Conservation (phyloP, 495 filamentous ascomycete genomes). For the Glonium stellatum region DNA sequence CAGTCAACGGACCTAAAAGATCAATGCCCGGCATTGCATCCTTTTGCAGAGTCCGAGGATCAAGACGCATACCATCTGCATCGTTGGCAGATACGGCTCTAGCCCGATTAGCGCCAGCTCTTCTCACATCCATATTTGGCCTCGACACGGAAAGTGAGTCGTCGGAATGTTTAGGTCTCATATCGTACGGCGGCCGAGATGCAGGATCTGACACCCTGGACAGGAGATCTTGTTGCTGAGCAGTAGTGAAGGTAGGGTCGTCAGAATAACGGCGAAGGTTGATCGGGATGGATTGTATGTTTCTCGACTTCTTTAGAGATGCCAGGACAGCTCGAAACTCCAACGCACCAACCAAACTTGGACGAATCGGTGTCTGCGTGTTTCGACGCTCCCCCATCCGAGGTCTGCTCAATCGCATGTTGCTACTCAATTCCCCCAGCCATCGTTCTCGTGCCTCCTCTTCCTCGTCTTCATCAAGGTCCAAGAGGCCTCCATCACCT, state of each 20-base stretch:
- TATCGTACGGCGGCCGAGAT: slow-evolving; percentile 27
- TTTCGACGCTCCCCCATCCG: slow-evolving; percentile 56
- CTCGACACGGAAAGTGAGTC: slow-evolving; percentile 20
- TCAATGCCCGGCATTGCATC: slow-evolving; percentile 29
- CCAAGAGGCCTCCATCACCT: slow-evolving; percentile 39
- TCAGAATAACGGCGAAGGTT: slow-evolving; percentile 67
- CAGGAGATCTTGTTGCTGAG: slow-evolving; percentile 45
- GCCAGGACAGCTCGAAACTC: slow-evolving; percentile 89
- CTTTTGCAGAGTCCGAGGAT: slow-evolving; percentile 18
- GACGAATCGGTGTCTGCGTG: slow-evolving; percentile 76
- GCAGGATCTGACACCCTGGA: slow-evolving; percentile 46
- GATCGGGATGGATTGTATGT: slow-evolving; percentile 60
- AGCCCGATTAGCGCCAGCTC: slow-evolving; percentile 35
- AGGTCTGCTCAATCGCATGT: slow-evolving; percentile 82
- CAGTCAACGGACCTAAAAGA: slow-evolving; percentile 21
- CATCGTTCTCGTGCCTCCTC: slow-evolving; percentile 64
- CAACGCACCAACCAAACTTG: slow-evolving; percentile 85
- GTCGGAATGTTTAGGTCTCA: slow-evolving; percentile 26
- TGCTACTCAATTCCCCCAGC: slow-evolving; percentile 78
- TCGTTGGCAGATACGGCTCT: slow-evolving; percentile 66
- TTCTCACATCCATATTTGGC: slow-evolving; percentile 33
- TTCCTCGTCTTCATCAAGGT: slow-evolving; percentile 56
- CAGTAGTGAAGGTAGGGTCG: slow-evolving; percentile 43
- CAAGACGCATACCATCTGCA: slow-evolving; percentile 31
- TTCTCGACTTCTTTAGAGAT: slow-evolving; percentile 70